phyloP scores from a whole-genome alignment of 306 rosid species.

The Benincasa hispida region DNA sequence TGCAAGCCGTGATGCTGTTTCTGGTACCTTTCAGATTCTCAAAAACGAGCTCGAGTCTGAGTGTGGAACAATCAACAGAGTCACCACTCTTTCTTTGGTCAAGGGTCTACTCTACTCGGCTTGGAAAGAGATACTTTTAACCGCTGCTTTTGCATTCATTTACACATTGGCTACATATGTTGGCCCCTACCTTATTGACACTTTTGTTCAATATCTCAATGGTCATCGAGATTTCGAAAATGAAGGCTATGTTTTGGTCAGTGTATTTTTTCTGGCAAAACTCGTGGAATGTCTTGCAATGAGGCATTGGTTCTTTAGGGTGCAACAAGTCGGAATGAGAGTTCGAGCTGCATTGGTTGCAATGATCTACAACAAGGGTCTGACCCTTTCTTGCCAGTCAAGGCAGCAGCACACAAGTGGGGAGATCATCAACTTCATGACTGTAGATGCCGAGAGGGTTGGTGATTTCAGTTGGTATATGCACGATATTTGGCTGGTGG shows the following conservation, averaged over 20 bases:
- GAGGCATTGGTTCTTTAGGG: slow-evolving; percentile 57
- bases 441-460: slow-evolving; percentile 72
- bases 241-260: slow-evolving; percentile 51
- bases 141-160: slow-evolving; percentile 25
- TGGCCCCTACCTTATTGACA: slow-evolving; percentile 70
- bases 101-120: slow-evolving; percentile 39
- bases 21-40: slow-evolving; percentile 31
- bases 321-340: slow-evolving; percentile 49
- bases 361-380: slow-evolving; percentile 48
- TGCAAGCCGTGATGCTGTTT: slow-evolving; percentile 29
- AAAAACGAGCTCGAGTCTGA: slow-evolving; percentile 38
- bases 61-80: slow-evolving; percentile 20
- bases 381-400: slow-evolving; percentile 53
- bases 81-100: slow-evolving; percentile 35
- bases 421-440: slow-evolving; percentile 67
- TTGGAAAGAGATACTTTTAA: slow-evolving; percentile 43
- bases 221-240: slow-evolving; percentile 33
- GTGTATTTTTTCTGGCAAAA: slow-evolving; percentile 49
- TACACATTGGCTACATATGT: slow-evolving; percentile 52
- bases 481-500: slow-evolving; percentile 53
- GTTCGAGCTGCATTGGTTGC: slow-evolving; percentile 43
- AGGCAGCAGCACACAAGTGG: slow-evolving; percentile 49
- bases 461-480: slow-evolving; percentile 56
- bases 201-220: slow-evolving; percentile 55
- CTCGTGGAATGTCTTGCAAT: slow-evolving; percentile 45